A percentile compares a stretch with the other conserved stretches of the same genome.
Evolutionary conservation across 768 basidiomycete species (phyloP).

Genomic region (Glaciozyma martinii): DNA sequence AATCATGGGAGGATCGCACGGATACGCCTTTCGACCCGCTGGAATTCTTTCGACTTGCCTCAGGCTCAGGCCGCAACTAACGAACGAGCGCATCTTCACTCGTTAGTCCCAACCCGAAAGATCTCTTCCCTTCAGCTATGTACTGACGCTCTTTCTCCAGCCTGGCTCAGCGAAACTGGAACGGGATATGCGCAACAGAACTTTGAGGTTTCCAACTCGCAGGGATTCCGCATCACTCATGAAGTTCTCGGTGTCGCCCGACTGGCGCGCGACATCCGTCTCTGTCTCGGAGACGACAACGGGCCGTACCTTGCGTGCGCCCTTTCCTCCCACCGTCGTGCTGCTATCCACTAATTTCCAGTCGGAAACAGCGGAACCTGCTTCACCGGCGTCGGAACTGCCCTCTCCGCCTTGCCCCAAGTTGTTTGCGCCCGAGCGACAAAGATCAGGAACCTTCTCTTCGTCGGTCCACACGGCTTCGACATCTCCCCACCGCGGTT

Average conservation of each 20-base stretch:
- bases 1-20: slow-evolving; percentile 7
- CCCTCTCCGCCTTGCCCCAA: no score
- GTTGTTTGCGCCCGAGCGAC: background rate
- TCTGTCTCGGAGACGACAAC: no score
- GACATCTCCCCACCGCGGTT: background rate
- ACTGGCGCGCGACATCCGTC: slow-evolving; percentile 5
- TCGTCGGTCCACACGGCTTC: no score
- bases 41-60: background rate
- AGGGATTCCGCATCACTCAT: slow-evolving; percentile 11
- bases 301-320: background rate
- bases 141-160: background rate
- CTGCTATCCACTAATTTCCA: no score
- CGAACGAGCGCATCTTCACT: background rate
- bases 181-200: slow-evolving; percentile 31
- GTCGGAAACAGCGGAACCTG: no score
- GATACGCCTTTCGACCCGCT: slow-evolving; percentile 17
- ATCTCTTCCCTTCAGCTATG: background rate
- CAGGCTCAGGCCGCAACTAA: background rate
- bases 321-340: background rate
- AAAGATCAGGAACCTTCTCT: no score
- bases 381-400: no score
- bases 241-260: slow-evolving; percentile 12
- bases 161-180: slow-evolving; percentile 22
- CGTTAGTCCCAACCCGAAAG: background rate
- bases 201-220: slow-evolving; percentile 3